These are phyloP conservation scores for Cruciata laevipes DNA, from an alignment of 257 asterid genomes.

Conservation along the genomic window DNA sequence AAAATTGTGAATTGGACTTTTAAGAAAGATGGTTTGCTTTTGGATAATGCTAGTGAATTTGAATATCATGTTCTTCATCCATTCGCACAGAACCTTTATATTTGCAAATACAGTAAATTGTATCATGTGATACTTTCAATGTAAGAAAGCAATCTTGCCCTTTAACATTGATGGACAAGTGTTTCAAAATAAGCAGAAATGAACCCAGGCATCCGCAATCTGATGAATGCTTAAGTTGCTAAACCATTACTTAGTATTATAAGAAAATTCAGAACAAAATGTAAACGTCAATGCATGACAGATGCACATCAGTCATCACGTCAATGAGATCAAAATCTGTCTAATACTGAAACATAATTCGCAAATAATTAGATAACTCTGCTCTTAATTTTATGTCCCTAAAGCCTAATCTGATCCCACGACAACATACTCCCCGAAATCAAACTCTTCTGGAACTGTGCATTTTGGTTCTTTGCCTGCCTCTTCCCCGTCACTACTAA, in stretches of 20 bases:
- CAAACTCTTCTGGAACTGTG: background rate
- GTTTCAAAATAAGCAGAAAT: no score
- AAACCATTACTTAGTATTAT: background rate
- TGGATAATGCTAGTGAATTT: no score
- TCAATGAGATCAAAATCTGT: background rate
- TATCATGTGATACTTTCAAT: no score
- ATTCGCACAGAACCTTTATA: no score
- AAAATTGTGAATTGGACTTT: no score
- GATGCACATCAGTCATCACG: background rate
- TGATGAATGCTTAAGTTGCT: background rate
- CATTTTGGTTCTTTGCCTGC: no score
- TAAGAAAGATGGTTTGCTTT: no score
- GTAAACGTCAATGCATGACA: background rate
- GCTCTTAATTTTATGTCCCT: background rate
- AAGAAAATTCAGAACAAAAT: background rate
- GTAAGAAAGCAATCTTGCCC: no score
- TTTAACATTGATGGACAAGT: no score
- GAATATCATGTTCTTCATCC: no score
- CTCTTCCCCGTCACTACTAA: conserved; percentile 27
- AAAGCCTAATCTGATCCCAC: background rate
- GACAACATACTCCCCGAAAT: background rate
- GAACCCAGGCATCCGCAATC: no score
- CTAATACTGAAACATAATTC: background rate
- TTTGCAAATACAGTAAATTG: no score
- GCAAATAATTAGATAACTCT: background rate